phyloP scores from a whole-genome alignment of 108 stramenopile species.

The Nitzschia sp. region DNA sequence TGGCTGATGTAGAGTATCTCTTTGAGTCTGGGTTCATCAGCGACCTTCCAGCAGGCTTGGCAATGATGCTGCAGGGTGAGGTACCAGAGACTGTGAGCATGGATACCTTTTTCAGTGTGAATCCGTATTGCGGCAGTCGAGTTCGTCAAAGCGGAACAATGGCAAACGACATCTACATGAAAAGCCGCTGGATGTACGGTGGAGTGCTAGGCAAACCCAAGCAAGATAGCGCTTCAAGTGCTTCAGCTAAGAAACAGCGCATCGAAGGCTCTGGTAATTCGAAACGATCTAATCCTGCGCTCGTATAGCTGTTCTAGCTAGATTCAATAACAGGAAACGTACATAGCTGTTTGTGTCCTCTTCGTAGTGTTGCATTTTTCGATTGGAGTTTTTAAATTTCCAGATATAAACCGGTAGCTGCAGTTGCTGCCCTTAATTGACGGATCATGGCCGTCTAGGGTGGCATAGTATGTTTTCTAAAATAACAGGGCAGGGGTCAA shows the following conservation, averaged over 20 bases:
- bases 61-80: conserved; percentile 30
- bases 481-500: not conserved
- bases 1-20: conserved; percentile 72
- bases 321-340: too few species aligned
- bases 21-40: conserved; percentile 57
- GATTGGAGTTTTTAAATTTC: too few species aligned
- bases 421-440: too few species aligned
- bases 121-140: conserved; percentile 76
- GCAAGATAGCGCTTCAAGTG: not conserved
- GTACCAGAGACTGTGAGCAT: conserved; percentile 6
- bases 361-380: too few species aligned
- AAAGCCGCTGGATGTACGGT: conserved; percentile 83
- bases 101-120: conserved; percentile 65
- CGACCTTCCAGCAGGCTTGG: conserved; percentile 34
- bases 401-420: too few species aligned
- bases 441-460: too few species aligned
- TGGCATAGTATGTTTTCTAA: too few species aligned
- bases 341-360: too few species aligned
- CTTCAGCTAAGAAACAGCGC: conserved; percentile 10
- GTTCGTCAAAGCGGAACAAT: conserved; percentile 89
- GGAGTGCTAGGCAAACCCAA: conserved; percentile 47
- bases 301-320: conserved; percentile 18
- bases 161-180: conserved; percentile 90
- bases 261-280: conserved; percentile 20
- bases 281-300: conserved; percentile 29